phyloP scores from a whole-genome alignment of 2,329 filamentous ascomycete species.

The Graphiopsis chlorocephala region DNA sequence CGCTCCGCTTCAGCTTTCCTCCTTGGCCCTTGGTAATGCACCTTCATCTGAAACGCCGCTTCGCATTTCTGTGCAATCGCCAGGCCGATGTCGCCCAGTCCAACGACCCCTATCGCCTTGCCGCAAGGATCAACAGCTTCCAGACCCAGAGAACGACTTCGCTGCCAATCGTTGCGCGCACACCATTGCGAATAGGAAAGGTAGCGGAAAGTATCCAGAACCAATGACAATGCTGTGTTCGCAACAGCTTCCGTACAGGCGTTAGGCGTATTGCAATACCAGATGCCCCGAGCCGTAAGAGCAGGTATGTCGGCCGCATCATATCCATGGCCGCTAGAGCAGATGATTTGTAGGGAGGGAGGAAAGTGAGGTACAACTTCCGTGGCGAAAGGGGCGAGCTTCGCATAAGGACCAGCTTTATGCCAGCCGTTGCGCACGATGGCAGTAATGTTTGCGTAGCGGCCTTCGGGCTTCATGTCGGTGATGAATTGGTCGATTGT shows the following conservation, averaged over 20 bases:
- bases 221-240: constrained; percentile 66
- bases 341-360: constrained; percentile 52
- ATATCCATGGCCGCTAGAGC: constrained; percentile 60
- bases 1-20: constrained; percentile 48
- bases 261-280: constrained; percentile 69
- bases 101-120: constrained; percentile 63
- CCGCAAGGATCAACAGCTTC: constrained; percentile 62
- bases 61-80: constrained; percentile 56
- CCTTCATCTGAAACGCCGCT: constrained; percentile 63
- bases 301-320: constrained; percentile 55
- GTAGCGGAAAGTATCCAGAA: constrained; percentile 66
- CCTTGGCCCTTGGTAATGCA: constrained; percentile 51
- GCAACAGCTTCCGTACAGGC: constrained; percentile 70
- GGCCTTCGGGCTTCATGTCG: constrained; percentile 34
- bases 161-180: constrained; percentile 51
- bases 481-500: constrained; percentile 37
- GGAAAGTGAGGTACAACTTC: constrained; percentile 42
- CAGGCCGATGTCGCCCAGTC: constrained; percentile 57
- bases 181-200: constrained; percentile 49
- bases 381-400: constrained; percentile 32
- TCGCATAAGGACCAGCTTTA: constrained; percentile 48
- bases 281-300: constrained; percentile 49
- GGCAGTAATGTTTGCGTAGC: constrained; percentile 41
- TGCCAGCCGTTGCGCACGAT: constrained; percentile 61
- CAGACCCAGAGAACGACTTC: constrained; percentile 58